phyloP scores from a whole-genome alignment of 345 rosid species.

The Erysimum cheiranthoides region DNA sequence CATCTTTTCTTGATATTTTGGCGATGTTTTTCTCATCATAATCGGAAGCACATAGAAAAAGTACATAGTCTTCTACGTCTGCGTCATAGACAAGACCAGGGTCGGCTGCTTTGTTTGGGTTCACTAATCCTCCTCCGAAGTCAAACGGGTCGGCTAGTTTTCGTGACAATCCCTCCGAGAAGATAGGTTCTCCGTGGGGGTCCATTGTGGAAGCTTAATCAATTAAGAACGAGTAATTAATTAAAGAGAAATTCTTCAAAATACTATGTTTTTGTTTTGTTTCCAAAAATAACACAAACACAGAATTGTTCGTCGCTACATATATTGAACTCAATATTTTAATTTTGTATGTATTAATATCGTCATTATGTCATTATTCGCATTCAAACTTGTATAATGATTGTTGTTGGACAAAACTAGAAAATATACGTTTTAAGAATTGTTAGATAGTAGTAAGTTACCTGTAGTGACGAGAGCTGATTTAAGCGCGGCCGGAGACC shows the following conservation, averaged over 20 bases:
- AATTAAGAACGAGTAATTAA: not conserved
- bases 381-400: not conserved
- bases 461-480: constrained; percentile 57
- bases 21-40: constrained; percentile 52
- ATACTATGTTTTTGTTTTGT: too few species aligned
- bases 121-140: constrained; percentile 62
- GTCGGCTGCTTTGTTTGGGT: constrained; percentile 56
- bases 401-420: not conserved
- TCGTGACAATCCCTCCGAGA: constrained; percentile 45
- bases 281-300: too few species aligned
- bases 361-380: not conserved
- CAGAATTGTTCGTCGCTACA: not conserved
- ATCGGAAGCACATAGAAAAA: constrained; percentile 50
- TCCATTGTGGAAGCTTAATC: constrained; percentile 38
- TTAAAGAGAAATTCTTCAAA: not conserved
- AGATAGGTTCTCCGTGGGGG: constrained; percentile 47
- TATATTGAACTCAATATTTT: not conserved
- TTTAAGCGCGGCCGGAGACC: constrained; percentile 55
- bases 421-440: not conserved
- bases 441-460: constrained; percentile 19
- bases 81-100: constrained; percentile 69
- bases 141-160: constrained; percentile 55
- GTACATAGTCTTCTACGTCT: constrained; percentile 50
- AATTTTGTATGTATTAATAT: not conserved
- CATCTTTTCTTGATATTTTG: constrained; percentile 33